phyloP scores from a whole-genome alignment of 345 rosid species.

The Citropsis articulata region DNA sequence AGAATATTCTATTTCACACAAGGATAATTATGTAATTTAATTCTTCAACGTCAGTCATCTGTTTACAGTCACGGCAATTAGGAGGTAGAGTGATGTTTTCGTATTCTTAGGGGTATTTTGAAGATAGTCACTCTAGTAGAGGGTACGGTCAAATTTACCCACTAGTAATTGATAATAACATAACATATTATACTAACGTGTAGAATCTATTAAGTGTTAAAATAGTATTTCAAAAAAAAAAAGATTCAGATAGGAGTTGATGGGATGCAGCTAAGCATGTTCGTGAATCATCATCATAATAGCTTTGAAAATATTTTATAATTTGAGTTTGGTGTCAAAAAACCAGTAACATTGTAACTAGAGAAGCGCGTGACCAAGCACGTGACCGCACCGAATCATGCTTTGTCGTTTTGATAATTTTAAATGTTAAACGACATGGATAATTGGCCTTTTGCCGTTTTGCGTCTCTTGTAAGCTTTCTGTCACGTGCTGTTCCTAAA shows the following conservation, averaged over 20 bases:
- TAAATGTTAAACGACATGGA: background rate
- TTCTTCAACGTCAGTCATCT: too few species aligned
- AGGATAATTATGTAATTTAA: too few species aligned
- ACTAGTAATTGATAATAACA: too few species aligned
- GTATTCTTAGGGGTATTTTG: too few species aligned
- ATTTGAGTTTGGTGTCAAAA: background rate
- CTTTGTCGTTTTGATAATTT: background rate
- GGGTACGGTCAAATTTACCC: too few species aligned
- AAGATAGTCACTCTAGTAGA: too few species aligned
- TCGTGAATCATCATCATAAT: background rate
- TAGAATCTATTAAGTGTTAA: too few species aligned
- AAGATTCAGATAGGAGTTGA: background rate
- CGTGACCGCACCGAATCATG: slow-evolving; percentile 4
- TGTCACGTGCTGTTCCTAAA: background rate
- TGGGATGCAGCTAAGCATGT: background rate
- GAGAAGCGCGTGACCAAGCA: background rate
- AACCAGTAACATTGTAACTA: background rate
- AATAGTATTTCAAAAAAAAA: too few species aligned
- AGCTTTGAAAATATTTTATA: background rate
- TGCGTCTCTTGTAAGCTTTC: background rate
- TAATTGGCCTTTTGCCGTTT: background rate
- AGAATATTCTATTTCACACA: too few species aligned
- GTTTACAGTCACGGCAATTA: too few species aligned
- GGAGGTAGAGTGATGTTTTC: too few species aligned
- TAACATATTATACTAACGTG: too few species aligned